Conservation (phyloP, 345 rosid genomes). For the Garcia nutans region DNA sequence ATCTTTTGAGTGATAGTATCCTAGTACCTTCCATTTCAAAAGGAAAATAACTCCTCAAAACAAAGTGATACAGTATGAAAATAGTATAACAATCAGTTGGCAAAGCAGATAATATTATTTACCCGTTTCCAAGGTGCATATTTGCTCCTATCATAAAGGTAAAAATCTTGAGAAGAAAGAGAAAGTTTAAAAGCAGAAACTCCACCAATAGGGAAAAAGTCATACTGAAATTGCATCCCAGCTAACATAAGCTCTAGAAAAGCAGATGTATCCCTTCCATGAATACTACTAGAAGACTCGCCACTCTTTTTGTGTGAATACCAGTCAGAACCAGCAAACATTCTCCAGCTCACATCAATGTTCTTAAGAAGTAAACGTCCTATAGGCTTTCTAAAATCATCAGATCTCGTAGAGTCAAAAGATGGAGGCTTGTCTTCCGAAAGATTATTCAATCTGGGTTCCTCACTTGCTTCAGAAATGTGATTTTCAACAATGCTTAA, state of each 20-base stretch:
- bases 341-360: conserved; percentile 70
- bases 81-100: conserved; percentile 9
- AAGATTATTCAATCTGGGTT: conserved; percentile 39
- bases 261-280: conserved; percentile 55
- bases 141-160: conserved; percentile 68
- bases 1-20: conserved; percentile 74
- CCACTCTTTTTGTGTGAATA: conserved; percentile 30
- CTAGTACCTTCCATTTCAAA: conserved; percentile 57
- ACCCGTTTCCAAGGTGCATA: conserved; percentile 87
- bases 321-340: conserved; percentile 89
- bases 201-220: conserved; percentile 61
- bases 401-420: conserved; percentile 26
- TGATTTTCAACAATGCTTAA: conserved; percentile 72
- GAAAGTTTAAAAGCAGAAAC: conserved; percentile 61
- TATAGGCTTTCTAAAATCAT: conserved; percentile 42
- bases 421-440: conserved; percentile 44
- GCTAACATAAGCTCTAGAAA: conserved; percentile 68
- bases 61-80: not conserved
- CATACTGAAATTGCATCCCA: conserved; percentile 60
- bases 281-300: conserved; percentile 24
- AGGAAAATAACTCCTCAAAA: conserved; percentile 17
- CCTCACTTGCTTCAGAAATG: conserved; percentile 58
- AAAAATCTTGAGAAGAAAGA: conserved; percentile 65
- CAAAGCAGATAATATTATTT: conserved; percentile 22
- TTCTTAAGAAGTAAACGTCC: conserved; percentile 65